Evolutionary conservation across 2,329 filamentous ascomycete genomes (phyloP).

Genomic region (Cladosporium sp.): DNA sequence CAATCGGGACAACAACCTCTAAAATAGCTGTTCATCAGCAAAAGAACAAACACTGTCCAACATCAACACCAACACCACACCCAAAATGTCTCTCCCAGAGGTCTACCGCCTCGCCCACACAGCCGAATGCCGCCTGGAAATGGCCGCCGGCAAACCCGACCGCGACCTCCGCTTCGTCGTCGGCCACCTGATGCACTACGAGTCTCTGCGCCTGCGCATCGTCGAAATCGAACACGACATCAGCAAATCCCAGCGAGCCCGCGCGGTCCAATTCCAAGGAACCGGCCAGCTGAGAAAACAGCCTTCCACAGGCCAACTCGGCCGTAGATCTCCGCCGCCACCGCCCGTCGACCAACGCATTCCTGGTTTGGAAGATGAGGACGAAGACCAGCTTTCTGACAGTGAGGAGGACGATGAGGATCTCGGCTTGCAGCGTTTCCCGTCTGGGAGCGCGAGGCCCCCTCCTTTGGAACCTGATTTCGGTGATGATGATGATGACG

Average conservation of each 20-base stretch:
- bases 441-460: constrained; percentile 23
- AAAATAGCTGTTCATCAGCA: no score
- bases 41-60: background rate
- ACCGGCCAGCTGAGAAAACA: constrained; percentile 23
- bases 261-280: constrained; percentile 23
- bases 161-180: constrained; percentile 33
- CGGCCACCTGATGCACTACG: constrained; percentile 33
- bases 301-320: constrained; percentile 20
- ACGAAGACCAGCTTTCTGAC: constrained; percentile 19
- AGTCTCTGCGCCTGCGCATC: constrained; percentile 30
- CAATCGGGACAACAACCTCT: no score
- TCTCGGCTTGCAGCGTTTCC: constrained; percentile 27
- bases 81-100: constrained; percentile 30
- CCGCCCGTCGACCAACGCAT: constrained; percentile 16
- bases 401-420: constrained; percentile 23
- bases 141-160: constrained; percentile 29
- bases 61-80: background rate
- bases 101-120: constrained; percentile 32
- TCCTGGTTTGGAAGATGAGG: constrained; percentile 17
- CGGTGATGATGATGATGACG: constrained; percentile 25
- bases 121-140: constrained; percentile 31
- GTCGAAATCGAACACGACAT: constrained; percentile 33
- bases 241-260: constrained; percentile 19
- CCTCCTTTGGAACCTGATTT: constrained; percentile 23
- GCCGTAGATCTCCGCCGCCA: constrained; percentile 25